A percentile compares a stretch with the other conserved stretches of the same genome.
Evolutionary conservation across 2,329 filamentous ascomycete species (phyloP).

Genomic region (Biscogniauxia mediterranea): DNA sequence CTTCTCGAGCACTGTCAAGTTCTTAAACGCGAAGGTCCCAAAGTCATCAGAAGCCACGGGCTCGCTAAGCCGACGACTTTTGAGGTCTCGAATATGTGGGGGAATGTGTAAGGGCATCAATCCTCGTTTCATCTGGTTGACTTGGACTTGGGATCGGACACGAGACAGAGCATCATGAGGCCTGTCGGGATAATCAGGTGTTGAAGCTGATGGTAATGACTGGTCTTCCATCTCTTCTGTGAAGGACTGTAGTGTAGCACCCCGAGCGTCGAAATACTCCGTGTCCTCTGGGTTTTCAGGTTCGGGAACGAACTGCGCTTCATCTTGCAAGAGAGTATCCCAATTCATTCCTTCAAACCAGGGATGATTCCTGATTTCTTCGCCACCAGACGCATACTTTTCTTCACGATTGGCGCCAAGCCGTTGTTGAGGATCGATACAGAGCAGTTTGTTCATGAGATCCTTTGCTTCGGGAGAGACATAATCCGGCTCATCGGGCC

Average conservation of each 20-base stretch:
- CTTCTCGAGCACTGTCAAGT: conserved; percentile 91
- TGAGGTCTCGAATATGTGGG: conserved; percentile 88
- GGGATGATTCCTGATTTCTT: conserved; percentile 83
- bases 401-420: conserved; percentile 85
- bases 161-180: conserved; percentile 93
- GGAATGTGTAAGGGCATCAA: conserved; percentile 96
- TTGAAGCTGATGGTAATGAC: conserved; percentile 70
- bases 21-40: conserved; percentile 95
- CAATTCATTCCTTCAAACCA: conserved; percentile 90
- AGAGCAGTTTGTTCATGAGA: conserved; percentile 88
- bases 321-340: conserved; percentile 88
- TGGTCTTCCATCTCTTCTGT: conserved; percentile 94
- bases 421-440: conserved; percentile 75
- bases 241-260: conserved; percentile 89
- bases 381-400: conserved; percentile 78
- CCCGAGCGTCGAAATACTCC: conserved; percentile 92
- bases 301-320: conserved; percentile 91
- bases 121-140: conserved; percentile 83
- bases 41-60: conserved; percentile 89
- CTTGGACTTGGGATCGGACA: conserved; percentile 70
- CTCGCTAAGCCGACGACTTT: conserved; percentile 85
- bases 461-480: conserved; percentile 88
- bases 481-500: conserved; percentile 81
- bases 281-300: conserved; percentile 95
- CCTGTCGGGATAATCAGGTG: conserved; percentile 78